These are phyloP conservation scores for Penicillium pancosmium DNA, from an alignment of 495 filamentous ascomycete species.

Conservation along the genomic window DNA sequence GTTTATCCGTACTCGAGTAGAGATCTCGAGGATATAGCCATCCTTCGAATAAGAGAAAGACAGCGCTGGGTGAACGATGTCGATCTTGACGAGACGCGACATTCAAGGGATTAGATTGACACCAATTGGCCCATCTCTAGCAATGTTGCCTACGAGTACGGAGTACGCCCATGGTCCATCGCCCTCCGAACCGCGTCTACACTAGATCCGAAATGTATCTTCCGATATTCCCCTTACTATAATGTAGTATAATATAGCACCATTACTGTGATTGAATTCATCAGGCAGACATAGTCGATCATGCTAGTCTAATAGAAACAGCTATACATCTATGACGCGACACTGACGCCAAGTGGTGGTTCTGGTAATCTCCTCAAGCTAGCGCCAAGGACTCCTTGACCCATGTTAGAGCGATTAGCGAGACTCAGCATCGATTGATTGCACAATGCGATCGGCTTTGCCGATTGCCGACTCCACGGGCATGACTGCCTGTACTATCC, in stretches of 20 bases:
- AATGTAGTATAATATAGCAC: background rate
- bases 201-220: background rate
- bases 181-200: background rate
- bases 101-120: background rate
- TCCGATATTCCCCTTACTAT: background rate
- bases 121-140: background rate
- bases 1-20: background rate
- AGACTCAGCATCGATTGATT: slow-evolving; percentile 11
- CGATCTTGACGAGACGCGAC: background rate
- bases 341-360: background rate
- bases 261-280: background rate
- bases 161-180: background rate
- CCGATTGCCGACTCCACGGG: slow-evolving; percentile 10
- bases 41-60: background rate
- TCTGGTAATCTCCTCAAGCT: background rate
- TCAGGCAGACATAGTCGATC: background rate
- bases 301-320: background rate
- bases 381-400: background rate
- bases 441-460: background rate
- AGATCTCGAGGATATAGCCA: background rate
- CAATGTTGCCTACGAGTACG: background rate
- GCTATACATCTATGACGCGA: background rate
- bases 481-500: background rate
- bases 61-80: background rate
- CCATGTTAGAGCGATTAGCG: background rate